These are phyloP conservation scores for Lenzites betulinus DNA, from an alignment of 768 basidiomycete species.

Conservation along the genomic window DNA sequence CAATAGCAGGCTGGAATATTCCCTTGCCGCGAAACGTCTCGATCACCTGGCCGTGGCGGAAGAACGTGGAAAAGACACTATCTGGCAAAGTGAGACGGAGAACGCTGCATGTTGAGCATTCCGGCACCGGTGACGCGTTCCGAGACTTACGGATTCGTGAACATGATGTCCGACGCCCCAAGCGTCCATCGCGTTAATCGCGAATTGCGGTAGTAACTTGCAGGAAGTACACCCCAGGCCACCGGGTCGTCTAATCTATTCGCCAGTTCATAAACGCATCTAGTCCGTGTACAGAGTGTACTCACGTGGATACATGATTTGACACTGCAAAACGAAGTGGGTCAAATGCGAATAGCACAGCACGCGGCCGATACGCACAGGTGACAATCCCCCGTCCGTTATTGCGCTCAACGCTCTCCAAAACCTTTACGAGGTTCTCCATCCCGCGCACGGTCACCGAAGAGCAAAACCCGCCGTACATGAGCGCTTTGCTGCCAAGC, in stretches of 20 bases:
- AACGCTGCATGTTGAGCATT: background rate
- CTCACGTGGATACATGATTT: constrained; percentile 93
- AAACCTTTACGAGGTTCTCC: constrained; percentile 59
- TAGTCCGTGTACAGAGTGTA: constrained; percentile 12
- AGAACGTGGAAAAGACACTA: constrained; percentile 83
- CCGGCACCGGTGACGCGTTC: background rate
- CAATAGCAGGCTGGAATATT: constrained; percentile 84
- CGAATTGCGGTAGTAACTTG: constrained; percentile 56
- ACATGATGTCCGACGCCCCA: constrained; percentile 92
- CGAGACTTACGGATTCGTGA: constrained; percentile 79
- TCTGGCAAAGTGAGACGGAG: constrained; percentile 11
- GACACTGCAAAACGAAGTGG: constrained; percentile 55
- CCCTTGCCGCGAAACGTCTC: constrained; percentile 93
- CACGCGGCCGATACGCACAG: constrained; percentile 45
- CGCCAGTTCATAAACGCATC: too few species aligned
- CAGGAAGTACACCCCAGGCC: constrained; percentile 85
- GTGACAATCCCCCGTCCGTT: constrained; percentile 71
- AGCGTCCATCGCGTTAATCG: constrained; percentile 84
- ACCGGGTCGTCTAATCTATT: constrained; percentile 79
- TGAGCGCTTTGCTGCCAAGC: constrained; percentile 75
- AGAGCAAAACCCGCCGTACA: constrained; percentile 67
- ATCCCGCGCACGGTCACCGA: constrained; percentile 70
- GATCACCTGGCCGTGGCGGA: constrained; percentile 85
- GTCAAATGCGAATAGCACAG: background rate
- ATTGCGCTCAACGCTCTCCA: constrained; percentile 49